Percentiles rank a stretch among this genome's conserved stretches.
phyloP scores from a whole-genome alignment of 2,329 filamentous ascomycete genomes.

The Hypoxylon sp. region DNA sequence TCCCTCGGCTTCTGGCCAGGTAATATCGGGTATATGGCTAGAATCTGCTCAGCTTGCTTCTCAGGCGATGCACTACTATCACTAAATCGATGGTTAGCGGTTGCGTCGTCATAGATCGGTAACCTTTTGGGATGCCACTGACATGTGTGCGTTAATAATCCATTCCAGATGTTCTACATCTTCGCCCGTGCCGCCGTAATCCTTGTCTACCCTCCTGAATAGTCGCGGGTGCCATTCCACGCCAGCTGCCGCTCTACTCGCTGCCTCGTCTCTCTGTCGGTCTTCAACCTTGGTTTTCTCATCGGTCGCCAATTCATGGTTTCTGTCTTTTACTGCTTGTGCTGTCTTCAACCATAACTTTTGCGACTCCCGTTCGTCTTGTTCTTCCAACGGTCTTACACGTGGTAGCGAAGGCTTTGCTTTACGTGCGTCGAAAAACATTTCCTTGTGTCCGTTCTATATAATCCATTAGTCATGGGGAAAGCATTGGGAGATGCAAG shows the following conservation, averaged over 20 bases:
- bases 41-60: slow-evolving; percentile 84
- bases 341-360: slow-evolving; percentile 87
- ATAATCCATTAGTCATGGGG: slow-evolving; percentile 36
- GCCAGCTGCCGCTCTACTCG: slow-evolving; percentile 81
- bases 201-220: slow-evolving; percentile 82
- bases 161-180: slow-evolving; percentile 93
- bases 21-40: slow-evolving; percentile 87
- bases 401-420: slow-evolving; percentile 82
- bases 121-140: slow-evolving; percentile 50
- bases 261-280: slow-evolving; percentile 89
- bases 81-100: slow-evolving; percentile 44
- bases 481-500: background rate
- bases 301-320: slow-evolving; percentile 91
- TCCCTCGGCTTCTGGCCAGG: slow-evolving; percentile 76
- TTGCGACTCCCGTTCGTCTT: slow-evolving; percentile 92
- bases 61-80: slow-evolving; percentile 75
- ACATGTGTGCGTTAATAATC: slow-evolving; percentile 93
- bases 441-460: slow-evolving; percentile 88
- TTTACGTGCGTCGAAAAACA: slow-evolving; percentile 88
- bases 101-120: background rate
- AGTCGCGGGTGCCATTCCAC: slow-evolving; percentile 90
- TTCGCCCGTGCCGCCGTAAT: slow-evolving; percentile 79
- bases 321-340: slow-evolving; percentile 83
- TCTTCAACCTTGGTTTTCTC: slow-evolving; percentile 98
- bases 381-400: slow-evolving; percentile 84